phyloP scores from a whole-genome alignment of 768 basidiomycete genomes.

The Suillus placidus region DNA sequence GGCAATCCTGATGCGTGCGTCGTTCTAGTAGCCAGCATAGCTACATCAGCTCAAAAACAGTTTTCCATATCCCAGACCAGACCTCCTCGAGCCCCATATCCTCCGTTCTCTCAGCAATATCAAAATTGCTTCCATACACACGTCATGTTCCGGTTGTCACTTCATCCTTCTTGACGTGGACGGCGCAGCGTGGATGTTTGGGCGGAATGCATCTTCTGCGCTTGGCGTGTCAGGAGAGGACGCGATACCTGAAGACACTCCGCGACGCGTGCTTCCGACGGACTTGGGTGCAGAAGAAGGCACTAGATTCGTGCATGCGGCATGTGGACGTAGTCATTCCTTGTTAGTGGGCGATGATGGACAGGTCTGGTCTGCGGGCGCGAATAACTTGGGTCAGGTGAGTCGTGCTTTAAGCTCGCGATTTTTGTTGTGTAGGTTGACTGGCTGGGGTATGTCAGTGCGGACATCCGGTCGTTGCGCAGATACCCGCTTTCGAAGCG shows the following conservation, averaged over 20 bases:
- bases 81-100: constrained; percentile 87
- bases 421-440: not conserved
- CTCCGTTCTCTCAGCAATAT: constrained; percentile 87
- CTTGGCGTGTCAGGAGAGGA: constrained; percentile 63
- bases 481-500: constrained; percentile 66
- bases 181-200: constrained; percentile 89
- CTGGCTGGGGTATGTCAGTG: constrained; percentile 48
- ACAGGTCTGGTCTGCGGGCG: constrained; percentile 80
- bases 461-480: constrained; percentile 66
- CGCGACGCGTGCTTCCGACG: constrained; percentile 57
- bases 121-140: constrained; percentile 69
- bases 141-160: constrained; percentile 77
- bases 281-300: constrained; percentile 63
- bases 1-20: constrained; percentile 43
- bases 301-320: constrained; percentile 76
- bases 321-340: constrained; percentile 81
- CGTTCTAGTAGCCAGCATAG: not conserved
- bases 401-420: constrained; percentile 19
- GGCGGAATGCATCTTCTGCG: constrained; percentile 72
- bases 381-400: constrained; percentile 83
- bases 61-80: constrained; percentile 53
- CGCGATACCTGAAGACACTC: constrained; percentile 73
- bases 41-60: not conserved
- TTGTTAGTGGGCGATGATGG: constrained; percentile 83
- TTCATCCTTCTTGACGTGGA: constrained; percentile 72